Base-by-base conservation (phyloP, 441 rosid genomes). In the Corymbia citriodora region DNA sequence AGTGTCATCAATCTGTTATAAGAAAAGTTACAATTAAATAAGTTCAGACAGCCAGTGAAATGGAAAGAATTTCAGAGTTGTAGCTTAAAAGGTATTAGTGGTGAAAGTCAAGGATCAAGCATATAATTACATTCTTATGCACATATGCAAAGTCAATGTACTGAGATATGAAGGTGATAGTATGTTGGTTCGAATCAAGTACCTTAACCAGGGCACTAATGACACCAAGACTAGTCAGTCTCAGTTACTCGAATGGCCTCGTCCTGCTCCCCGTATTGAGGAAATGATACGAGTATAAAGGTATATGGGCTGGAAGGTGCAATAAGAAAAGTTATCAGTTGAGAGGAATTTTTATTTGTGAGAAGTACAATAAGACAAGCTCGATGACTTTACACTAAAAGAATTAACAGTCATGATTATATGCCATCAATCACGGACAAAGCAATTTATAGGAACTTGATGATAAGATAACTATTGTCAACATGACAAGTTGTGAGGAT, bases 181-280 rank as follows among this genome's bases (percentile, higher is more conserved):
- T 36, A 86, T 16, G 33, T 29, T 45, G 40, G 79, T 82, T 45
- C 18, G 79, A 87, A 85, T 61, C 89, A 88, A 90, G 88, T 95
- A 98, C 99, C 99, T 98, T 97, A 92, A 96, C 99, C 90, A 98
- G 93, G 86, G 99, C 99, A 92, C 97, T 97, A 23, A 98, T 98
- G 93, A 98, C 99, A 92, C 99, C 99, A 92, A 98, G 94, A 94
- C 99, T 98, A 87, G 99, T 98, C 57, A 97, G 99, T 93, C 99
- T 94, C 93, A 98, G 87, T 91, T 98, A 96, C 92, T 97, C 99
- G 83, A 96, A 98, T 90, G 99, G 99, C 93, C 99, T 96, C 53
- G 99, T 96, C 95, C 97, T 98, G 93, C 98, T 98, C n/a, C 97
- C 95, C 89, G 98, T 98, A 88, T 98, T 97, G 36, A 98, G 99